Percentiles rank a stretch among this genome's conserved stretches.
Evolutionary conservation across 2,329 filamentous ascomycete species (phyloP).

Genomic region (Aspergillus neotritici): DNA sequence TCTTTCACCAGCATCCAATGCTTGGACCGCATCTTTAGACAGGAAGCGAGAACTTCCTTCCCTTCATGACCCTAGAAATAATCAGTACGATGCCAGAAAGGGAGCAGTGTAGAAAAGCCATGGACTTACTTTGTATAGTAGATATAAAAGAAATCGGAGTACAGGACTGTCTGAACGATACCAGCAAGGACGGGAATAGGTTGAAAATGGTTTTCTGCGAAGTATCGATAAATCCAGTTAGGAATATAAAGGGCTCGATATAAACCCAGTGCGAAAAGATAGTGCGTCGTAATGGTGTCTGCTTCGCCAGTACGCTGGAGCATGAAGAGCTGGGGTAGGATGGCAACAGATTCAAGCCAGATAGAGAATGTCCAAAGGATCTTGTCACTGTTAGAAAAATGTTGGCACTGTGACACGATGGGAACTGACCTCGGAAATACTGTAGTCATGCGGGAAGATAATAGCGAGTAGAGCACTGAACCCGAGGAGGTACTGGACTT

Average conservation of each 20-base stretch:
- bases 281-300: constrained; percentile 98
- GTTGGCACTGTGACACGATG: constrained; percentile 8
- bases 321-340: constrained; percentile 96
- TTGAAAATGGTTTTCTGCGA: constrained; percentile 73
- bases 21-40: constrained; percentile 47
- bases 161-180: constrained; percentile 86
- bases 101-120: not conserved
- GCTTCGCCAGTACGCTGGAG: constrained; percentile 95
- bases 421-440: constrained; percentile 55
- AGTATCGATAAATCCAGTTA: constrained; percentile 94
- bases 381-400: constrained; percentile 38
- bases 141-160: constrained; percentile 99
- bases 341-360: constrained; percentile 95
- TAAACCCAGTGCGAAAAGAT: constrained; percentile 84
- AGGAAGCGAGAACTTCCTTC: constrained; percentile 80
- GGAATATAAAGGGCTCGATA: constrained; percentile 96
- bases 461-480: constrained; percentile 73
- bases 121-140: constrained; percentile 86
- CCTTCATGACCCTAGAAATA: constrained; percentile 60
- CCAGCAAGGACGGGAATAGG: constrained; percentile 85
- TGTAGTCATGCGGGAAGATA: constrained; percentile 81
- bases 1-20: not conserved
- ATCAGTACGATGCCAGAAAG: constrained; percentile 4
- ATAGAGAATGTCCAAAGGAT: constrained; percentile 97
- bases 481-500: constrained; percentile 86